Evolutionary conservation across 2,329 filamentous ascomycete genomes (phyloP).

Genomic region (Hypoxylon sp.): DNA sequence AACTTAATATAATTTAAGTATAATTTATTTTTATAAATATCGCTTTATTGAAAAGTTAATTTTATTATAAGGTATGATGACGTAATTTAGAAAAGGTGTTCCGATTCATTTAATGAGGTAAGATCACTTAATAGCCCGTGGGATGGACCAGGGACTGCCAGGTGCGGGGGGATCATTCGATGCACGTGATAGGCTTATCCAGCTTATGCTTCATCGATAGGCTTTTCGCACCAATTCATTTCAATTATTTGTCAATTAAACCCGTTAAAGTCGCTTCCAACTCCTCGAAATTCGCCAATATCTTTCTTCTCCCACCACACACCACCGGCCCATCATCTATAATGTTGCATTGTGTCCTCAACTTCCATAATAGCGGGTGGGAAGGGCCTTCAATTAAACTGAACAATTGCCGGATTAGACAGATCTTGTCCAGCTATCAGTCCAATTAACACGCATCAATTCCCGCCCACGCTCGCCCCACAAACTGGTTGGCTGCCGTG

Average conservation of each 20-base stretch:
- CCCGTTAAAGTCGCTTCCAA: constrained; percentile 8
- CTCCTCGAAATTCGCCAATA: constrained; percentile 6
- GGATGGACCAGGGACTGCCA: not conserved
- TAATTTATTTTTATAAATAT: too few relatives aligned
- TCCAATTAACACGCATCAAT: constrained; percentile 36
- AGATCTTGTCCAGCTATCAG: constrained; percentile 28
- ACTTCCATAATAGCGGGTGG: constrained; percentile 28
- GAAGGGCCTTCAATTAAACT: constrained; percentile 35
- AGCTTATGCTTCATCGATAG: constrained; percentile 29
- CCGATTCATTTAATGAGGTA: too few relatives aligned
- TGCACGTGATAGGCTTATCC: constrained; percentile 7
- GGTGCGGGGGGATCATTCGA: constrained; percentile 1
- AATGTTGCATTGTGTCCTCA: constrained; percentile 20
- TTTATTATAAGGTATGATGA: too few relatives aligned
- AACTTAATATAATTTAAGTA: too few relatives aligned
- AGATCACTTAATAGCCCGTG: too few relatives aligned
- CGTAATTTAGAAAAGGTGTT: too few relatives aligned
- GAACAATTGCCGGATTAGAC: constrained; percentile 28
- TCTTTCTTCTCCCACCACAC: constrained; percentile 15
- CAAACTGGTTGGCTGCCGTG: constrained; percentile 45
- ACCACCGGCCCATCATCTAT: not conserved
- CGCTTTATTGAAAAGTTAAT: too few relatives aligned
- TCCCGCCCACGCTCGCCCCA: constrained; percentile 40
- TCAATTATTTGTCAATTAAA: constrained; percentile 36
- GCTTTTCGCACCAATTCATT: constrained; percentile 19